Evolutionary conservation across 768 basidiomycete species (phyloP).

Genomic region (Podaxis sp.): DNA sequence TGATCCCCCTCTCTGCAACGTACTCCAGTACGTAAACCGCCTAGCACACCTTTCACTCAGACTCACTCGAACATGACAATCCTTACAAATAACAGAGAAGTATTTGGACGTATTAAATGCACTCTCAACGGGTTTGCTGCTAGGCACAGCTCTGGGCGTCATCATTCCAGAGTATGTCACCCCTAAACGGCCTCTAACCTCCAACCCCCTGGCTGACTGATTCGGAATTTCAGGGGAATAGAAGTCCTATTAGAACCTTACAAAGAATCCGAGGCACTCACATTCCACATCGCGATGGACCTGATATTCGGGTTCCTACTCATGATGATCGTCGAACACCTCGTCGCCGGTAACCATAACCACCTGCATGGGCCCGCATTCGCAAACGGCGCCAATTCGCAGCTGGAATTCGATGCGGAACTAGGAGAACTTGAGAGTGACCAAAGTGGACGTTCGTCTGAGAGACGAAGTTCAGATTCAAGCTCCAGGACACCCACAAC

Average conservation of each 20-base stretch:
- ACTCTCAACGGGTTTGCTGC: constrained; percentile 70
- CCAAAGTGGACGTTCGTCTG: constrained; percentile 28
- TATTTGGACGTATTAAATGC: constrained; percentile 34
- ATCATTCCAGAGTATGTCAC: constrained; percentile 88
- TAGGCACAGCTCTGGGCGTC: constrained; percentile 88
- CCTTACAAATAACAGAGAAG: constrained; percentile 25
- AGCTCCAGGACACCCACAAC: constrained; percentile 11
- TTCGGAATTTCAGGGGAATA: constrained; percentile 57
- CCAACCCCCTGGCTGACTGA: neutral
- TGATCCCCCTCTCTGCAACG: constrained; percentile 71
- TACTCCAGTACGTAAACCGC: constrained; percentile 58
- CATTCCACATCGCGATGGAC: constrained; percentile 58
- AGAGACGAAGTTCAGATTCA: constrained; percentile 8
- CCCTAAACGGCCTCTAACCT: neutral
- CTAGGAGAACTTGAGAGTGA: constrained; percentile 56
- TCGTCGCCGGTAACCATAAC: constrained; percentile 48
- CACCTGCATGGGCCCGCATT: constrained; percentile 14
- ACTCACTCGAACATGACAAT: constrained; percentile 11
- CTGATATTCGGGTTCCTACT: constrained; percentile 61
- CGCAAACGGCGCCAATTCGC: constrained; percentile 20
- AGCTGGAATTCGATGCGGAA: constrained; percentile 61
- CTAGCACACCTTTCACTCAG: constrained; percentile 17
- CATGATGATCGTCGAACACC: constrained; percentile 71
- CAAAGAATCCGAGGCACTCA: constrained; percentile 38
- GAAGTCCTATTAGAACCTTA: constrained; percentile 51